Evolutionary conservation across 2,329 filamentous ascomycete species (phyloP), one percentile per base, ranked within the genome.

Genomic region (Venturia asperata): DNA sequence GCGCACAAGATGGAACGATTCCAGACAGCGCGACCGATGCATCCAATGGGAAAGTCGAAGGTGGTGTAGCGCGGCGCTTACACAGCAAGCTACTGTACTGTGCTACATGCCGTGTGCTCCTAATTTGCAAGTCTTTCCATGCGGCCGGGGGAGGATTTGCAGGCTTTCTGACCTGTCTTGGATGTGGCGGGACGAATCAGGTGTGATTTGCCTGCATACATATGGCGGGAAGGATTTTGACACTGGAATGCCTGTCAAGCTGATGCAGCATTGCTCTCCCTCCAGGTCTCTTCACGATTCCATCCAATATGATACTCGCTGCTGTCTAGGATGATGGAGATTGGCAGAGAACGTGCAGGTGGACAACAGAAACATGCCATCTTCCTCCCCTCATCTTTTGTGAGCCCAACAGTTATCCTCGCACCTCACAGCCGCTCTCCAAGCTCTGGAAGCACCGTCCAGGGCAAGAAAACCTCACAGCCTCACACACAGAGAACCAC

Each of bases 41-140:
- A 34, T 34, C 49, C 49, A 55, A 55, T 55, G 19, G 49, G 49
- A 55, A 55, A 30, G 49, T 55, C 49, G 49, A 55, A 55, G 17
- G 24, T 6, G 49, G 24, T 13, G 52, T 56, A 56, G 52, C 52
- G 52, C 52, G 19, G 52, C 52, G 52, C 52, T 56, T 56, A 56
- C 52, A 56, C 15, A 34, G n/a, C n/a, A n/a, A n/a, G n/a, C n/a
- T n/a, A n/a, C n/a, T n/a, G n/a, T n/a, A n/a, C n/a, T n/a, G n/a
- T n/a, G 27, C 52, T 56, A 56, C 34, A 56, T 56, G 30, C 6
- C 15, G 52, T 56, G 27, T n/a, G 34, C n/a, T n/a, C n/a, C n/a
- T n/a, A n/a, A 34, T 56, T 56, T 37, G 52, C 10, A 56, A 13
- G 10, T 27, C 19, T 56, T 56, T 13, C 34, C 27, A 56, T 56